Conservation (phyloP, 83 land plant genomes). For the Diphasiastrum complanatum region DNA sequence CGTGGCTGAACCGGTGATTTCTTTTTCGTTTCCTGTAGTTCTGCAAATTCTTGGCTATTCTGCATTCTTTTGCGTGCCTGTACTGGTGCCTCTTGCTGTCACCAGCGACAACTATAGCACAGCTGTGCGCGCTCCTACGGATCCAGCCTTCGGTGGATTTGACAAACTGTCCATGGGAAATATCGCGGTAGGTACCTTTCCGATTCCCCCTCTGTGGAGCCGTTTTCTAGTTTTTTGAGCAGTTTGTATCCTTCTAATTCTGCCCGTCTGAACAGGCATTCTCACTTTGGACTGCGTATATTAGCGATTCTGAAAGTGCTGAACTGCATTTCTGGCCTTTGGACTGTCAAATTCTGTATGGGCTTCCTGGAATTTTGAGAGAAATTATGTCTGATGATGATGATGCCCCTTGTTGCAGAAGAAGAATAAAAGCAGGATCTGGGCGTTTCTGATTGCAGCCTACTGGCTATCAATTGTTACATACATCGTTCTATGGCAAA, state of each 20-base stretch:
- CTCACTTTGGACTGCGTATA: too few relatives aligned
- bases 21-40: slow-evolving; percentile 30
- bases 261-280: too few relatives aligned
- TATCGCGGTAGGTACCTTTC: slow-evolving; percentile 38
- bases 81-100: slow-evolving; percentile 63
- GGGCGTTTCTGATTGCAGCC: slow-evolving; percentile 53
- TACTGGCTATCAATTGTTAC: slow-evolving; percentile 67
- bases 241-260: background rate
- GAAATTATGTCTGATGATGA: background rate
- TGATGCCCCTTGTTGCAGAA: background rate
- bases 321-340: too few relatives aligned
- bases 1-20: too few relatives aligned
- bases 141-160: slow-evolving; percentile 39
- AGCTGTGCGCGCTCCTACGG: slow-evolving; percentile 17
- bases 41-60: slow-evolving; percentile 53
- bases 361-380: too few relatives aligned
- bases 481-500: slow-evolving; percentile 56
- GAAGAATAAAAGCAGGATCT: slow-evolving; percentile 41
- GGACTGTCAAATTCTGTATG: too few relatives aligned
- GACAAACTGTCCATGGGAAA: slow-evolving; percentile 80
- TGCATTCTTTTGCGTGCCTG: slow-evolving; percentile 53
- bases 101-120: slow-evolving; percentile 34
- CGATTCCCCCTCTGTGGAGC: background rate
- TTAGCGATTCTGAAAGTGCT: too few relatives aligned
- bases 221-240: background rate